Base-by-base conservation (phyloP, 306 rosid species). In the Vicia villosa region DNA sequence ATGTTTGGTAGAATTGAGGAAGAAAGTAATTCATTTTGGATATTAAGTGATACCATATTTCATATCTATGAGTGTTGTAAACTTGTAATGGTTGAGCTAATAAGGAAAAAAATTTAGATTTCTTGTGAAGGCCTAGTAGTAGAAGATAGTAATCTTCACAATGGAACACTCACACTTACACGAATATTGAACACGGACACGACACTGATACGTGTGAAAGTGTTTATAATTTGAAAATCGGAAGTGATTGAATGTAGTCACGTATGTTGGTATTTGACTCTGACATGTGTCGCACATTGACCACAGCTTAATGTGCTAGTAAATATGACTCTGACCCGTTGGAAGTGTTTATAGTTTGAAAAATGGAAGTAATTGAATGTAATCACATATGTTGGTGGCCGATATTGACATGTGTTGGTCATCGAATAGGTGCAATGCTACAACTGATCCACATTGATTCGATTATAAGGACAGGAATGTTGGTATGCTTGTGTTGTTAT, bases 1-100 rank as follows among this genome's bases (percentile, higher is more conserved):
- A 54, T 45, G 43, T 37, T 56, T 49, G 15, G 45, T 40, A 13
- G 60, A 58, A 30, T 73, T 73, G 37, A 12, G 46, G 61, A 63
- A 32, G 61, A 77, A 69, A 63, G 4, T 70, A 0, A 56, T 21
- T 10, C 45, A 20, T 47, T n/a, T n/a, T 74, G 54, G 20, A 24
- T 45, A 7, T 19, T 47, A 14, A 32, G 66, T 26, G 15, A 36
- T 57, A 42, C 3, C 9, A 64, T 24, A 8, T 42, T 62, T 43
- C 68, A 67, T 12, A 42, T 22, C 17, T 32, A 10, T 17, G 38
- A 32, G 37, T 51, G 47, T 30, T 63, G 28, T n/a, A n/a, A n/a
- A n/a, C n/a, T n/a, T n/a, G n/a, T 58, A 47, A 24, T 61, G 14
- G 41, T 24, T 60, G n/a, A 41, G 24, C 32, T 45, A 38, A 34